These are phyloP conservation scores for Petrea volubilis DNA, from an alignment of 257 asterid species.

Conservation along the genomic window DNA sequence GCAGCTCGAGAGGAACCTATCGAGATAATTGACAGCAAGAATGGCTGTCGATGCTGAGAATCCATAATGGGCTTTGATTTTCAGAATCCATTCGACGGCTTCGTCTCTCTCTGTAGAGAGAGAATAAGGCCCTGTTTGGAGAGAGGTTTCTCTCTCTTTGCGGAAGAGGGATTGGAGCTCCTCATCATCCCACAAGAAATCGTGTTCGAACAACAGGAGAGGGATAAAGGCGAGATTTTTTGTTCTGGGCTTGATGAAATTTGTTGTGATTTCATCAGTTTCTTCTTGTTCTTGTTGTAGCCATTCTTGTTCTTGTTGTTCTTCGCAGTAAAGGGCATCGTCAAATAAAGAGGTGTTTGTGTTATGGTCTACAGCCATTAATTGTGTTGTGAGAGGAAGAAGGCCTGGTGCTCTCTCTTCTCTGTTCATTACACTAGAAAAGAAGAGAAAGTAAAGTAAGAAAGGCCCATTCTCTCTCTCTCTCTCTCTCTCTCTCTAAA, in stretches of 20 bases:
- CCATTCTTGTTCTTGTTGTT: conserved; percentile 41
- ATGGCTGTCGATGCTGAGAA: conserved; percentile 56
- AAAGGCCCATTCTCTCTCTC: not conserved
- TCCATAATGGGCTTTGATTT: conserved; percentile 36
- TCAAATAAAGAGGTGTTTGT: conserved; percentile 34
- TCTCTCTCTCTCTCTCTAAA: conserved; percentile 13
- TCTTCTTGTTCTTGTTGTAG: conserved; percentile 32
- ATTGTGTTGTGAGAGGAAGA: not conserved
- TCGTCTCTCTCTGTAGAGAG: conserved; percentile 36
- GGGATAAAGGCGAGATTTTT: conserved; percentile 10
- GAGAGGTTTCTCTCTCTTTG: conserved; percentile 52
- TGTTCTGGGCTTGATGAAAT: no score
- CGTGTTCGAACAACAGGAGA: conserved; percentile 34
- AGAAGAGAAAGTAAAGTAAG: conserved; percentile 27
- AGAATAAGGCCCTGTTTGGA: not conserved
- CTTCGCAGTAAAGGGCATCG: conserved; percentile 49
- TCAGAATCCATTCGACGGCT: conserved; percentile 53
- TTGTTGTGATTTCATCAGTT: no score
- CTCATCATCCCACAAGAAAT: conserved; percentile 53
- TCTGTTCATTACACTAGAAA: conserved; percentile 25
- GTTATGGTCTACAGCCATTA: conserved; percentile 42
- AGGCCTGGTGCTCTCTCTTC: not conserved
- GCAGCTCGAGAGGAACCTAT: conserved; percentile 47
- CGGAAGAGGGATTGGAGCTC: conserved; percentile 49
- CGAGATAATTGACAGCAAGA: conserved; percentile 60